Conservation (phyloP, 306 rosid genomes). For the apple (Malus domestica) region ASM211411v1 NC_041792.1:23838407-23838906, state of each 20-base stretch:
- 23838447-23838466: conserved; percentile 87
- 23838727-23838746: conserved; percentile 81
- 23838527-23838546: conserved; percentile 93
- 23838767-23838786: conserved; percentile 97
- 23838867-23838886: conserved; percentile 5
- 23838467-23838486: conserved; percentile 98
- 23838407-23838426: not conserved
- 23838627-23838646: conserved; percentile 46
- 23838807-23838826: conserved; percentile 97
- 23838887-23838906: not conserved
- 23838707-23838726: conserved; percentile 99
- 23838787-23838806: conserved; percentile 98
- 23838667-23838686: not conserved
- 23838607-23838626: conserved; percentile 93
- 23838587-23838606: conserved; percentile 92
- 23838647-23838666: not conserved
- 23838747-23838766: conserved; percentile 91
- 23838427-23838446: conserved; percentile 38
- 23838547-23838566: conserved; percentile 93
- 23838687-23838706: conserved; percentile 12
- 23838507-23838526: conserved; percentile 73
- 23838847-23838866: not conserved
- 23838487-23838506: conserved; percentile 85
- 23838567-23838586: conserved; percentile 66
- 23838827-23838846: not conserved